Evolutionary conservation across 2,329 filamentous ascomycete genomes (phyloP).

Genomic region (Cladosporium sp.): DNA sequence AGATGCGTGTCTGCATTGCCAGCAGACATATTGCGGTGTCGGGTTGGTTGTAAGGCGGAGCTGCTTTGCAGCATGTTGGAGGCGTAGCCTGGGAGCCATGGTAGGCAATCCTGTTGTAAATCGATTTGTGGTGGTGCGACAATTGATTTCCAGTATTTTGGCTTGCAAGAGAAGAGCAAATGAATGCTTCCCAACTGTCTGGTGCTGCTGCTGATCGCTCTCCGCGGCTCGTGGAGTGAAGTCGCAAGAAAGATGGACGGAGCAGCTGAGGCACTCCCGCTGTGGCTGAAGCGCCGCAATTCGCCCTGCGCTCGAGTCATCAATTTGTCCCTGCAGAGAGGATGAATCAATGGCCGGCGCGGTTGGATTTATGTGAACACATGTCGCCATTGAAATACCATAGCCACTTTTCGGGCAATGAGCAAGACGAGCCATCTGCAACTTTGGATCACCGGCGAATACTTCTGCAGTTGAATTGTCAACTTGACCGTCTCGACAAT

Average conservation of each 20-base stretch:
- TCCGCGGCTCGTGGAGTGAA: neutral
- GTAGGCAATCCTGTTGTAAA: slow-evolving; percentile 12
- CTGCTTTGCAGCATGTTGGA: slow-evolving; percentile 31
- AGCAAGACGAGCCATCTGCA: neutral
- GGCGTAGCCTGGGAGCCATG: slow-evolving; percentile 53
- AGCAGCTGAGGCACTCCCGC: slow-evolving; percentile 6
- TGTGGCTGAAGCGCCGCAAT: slow-evolving; percentile 2
- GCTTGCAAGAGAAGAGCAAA: slow-evolving; percentile 6
- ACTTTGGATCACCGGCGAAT: slow-evolving; percentile 6
- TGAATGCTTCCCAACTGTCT: slow-evolving; percentile 5
- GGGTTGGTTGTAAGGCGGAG: slow-evolving; percentile 28
- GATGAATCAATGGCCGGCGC: slow-evolving; percentile 4
- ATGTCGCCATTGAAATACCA: neutral
- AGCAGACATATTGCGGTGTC: slow-evolving; percentile 29
- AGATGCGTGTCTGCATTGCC: slow-evolving; percentile 47
- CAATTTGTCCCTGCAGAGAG: neutral
- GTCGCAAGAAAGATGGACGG: slow-evolving; percentile 10
- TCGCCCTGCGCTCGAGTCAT: slow-evolving; percentile 4
- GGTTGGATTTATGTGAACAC: neutral
- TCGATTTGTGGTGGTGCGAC: neutral
- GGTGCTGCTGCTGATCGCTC: neutral
- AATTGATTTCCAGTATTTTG: neutral
- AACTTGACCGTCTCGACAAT: neutral
- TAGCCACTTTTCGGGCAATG: neutral
- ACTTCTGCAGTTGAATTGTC: slow-evolving; percentile 6